phyloP scores from a whole-genome alignment of 176 grass and related monocot genomes.

The Guadua angustifolia region DNA sequence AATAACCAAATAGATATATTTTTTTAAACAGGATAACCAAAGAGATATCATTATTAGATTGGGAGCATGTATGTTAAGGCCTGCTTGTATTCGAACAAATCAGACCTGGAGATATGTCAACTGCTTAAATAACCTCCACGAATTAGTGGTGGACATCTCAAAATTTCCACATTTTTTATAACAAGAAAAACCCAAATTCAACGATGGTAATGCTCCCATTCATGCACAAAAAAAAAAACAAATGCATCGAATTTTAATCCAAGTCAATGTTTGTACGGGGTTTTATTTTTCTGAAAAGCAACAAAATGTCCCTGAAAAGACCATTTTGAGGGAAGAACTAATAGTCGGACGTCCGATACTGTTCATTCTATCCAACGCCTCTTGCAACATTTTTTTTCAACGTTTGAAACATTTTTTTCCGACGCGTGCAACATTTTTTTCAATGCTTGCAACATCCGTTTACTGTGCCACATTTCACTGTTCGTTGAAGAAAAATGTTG shows the following conservation, averaged over 20 bases:
- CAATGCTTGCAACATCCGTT: no score
- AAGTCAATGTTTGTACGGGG: background rate
- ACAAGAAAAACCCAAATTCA: background rate
- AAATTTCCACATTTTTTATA: background rate
- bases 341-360: no score
- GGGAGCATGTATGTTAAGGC: conserved; percentile 27
- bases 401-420: no score
- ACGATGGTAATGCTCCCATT: background rate
- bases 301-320: background rate
- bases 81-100: conserved; percentile 37
- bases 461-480: no score
- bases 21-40: background rate
- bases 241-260: background rate
- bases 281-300: background rate
- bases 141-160: conserved; percentile 15
- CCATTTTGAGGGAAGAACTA: no score
- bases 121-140: background rate
- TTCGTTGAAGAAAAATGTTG: no score
- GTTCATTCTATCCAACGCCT: no score
- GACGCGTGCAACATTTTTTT: no score
- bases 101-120: conserved; percentile 48
- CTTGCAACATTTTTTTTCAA: no score
- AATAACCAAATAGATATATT: background rate
- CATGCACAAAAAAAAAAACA: background rate
- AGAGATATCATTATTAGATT: conserved; percentile 25